Evolutionary conservation across 768 basidiomycete genomes (phyloP).

Genomic region (Leccinum boreale): DNA sequence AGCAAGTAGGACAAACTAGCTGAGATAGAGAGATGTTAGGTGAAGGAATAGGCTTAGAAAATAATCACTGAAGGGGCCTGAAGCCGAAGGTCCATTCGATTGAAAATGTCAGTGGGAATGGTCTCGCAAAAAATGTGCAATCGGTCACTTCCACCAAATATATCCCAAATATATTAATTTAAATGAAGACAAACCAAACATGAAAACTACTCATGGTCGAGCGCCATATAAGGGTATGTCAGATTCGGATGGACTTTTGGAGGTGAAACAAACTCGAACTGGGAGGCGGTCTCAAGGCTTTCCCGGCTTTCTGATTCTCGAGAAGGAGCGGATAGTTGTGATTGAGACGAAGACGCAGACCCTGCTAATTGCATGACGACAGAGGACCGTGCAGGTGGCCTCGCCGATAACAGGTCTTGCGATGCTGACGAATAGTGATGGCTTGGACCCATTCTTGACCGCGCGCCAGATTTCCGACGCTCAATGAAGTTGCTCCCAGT

Average conservation of each 20-base stretch:
- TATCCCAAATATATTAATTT: constrained; percentile 14
- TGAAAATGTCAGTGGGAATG: constrained; percentile 10
- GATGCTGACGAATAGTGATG: constrained; percentile 28
- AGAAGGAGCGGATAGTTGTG: constrained; percentile 22
- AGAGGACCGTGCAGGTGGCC: constrained; percentile 10
- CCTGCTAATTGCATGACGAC: constrained; percentile 13
- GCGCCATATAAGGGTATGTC: constrained; percentile 55
- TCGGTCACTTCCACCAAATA: constrained; percentile 9
- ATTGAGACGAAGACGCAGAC: constrained; percentile 29
- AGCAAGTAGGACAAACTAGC: constrained; percentile 19
- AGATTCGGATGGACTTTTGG: constrained; percentile 44
- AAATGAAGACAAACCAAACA: constrained; percentile 15
- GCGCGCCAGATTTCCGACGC: constrained; percentile 18
- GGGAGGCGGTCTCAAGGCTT: constrained; percentile 59
- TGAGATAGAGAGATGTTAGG: constrained; percentile 8
- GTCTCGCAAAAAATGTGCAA: constrained; percentile 9
- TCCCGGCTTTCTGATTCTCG: constrained; percentile 38
- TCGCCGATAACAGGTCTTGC: constrained; percentile 26
- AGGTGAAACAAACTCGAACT: constrained; percentile 62
- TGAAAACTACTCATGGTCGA: constrained; percentile 40
- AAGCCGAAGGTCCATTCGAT: constrained; percentile 2
- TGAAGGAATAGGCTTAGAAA: constrained; percentile 7
- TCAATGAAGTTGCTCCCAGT: constrained; percentile 32
- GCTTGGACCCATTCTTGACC: constrained; percentile 17
- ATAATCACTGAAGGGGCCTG: background rate